Conservation (phyloP, 306 rosid species). For the Castanopsis chinensis region DNA sequence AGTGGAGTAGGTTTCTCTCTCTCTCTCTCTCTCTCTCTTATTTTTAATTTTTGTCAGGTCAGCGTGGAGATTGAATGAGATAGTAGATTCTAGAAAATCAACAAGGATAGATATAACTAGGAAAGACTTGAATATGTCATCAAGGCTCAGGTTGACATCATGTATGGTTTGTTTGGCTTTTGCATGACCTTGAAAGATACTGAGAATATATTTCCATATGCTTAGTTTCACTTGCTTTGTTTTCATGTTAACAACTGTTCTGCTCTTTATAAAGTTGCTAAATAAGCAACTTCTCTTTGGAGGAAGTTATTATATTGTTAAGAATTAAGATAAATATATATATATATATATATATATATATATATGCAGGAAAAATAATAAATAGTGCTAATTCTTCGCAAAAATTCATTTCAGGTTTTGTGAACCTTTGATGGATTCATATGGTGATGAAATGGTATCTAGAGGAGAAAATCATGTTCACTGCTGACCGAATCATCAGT, state of each 20-base stretch:
- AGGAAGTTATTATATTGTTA: neutral
- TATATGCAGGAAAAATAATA: no score
- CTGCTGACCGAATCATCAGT: slow-evolving; percentile 36
- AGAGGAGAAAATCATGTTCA: slow-evolving; percentile 41
- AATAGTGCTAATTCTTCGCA: slow-evolving; percentile 15
- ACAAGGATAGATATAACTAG: neutral
- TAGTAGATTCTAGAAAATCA: neutral
- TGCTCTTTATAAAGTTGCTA: neutral
- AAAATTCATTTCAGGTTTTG: slow-evolving; percentile 62
- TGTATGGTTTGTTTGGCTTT: neutral
- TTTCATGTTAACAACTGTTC: neutral
- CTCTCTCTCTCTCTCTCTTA: no score
- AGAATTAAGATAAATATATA: neutral
- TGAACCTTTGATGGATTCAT: slow-evolving; percentile 75
- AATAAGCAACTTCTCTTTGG: neutral
- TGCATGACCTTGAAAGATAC: neutral
- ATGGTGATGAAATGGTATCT: slow-evolving; percentile 35
- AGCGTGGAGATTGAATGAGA: neutral
- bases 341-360: neutral
- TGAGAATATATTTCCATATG: neutral
- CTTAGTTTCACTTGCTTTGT: neutral
- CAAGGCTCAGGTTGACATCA: neutral
- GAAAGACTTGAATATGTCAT: neutral
- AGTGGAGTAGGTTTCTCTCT: neutral
- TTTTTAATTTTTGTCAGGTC: neutral